A percentile compares a stretch with the other conserved stretches of the same genome.
Evolutionary conservation across 306 rosid genomes (phyloP).

Genomic region (Pterocarpus santalinus): DNA sequence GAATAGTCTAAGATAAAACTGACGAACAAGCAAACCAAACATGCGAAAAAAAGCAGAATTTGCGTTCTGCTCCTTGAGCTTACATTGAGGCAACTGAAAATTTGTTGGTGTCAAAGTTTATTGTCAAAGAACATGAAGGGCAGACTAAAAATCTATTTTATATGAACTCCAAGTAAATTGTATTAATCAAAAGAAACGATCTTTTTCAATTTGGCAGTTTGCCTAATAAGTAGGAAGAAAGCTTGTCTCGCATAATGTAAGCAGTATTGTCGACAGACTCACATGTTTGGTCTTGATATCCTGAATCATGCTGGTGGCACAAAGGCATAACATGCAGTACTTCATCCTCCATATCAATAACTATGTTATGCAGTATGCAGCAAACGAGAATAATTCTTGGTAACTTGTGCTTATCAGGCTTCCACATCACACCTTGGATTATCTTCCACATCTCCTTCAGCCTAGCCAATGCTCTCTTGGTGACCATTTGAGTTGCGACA

Average conservation of each 20-base stretch:
- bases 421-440: slow-evolving; percentile 90
- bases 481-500: slow-evolving; percentile 72
- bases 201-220: slow-evolving; percentile 43
- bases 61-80: slow-evolving; percentile 23
- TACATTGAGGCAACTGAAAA: slow-evolving; percentile 19
- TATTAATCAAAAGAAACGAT: slow-evolving; percentile 12
- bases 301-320: slow-evolving; percentile 69
- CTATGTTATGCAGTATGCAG: slow-evolving; percentile 86
- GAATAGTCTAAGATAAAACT: slow-evolving; percentile 4
- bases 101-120: slow-evolving; percentile 35
- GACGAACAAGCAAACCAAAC: slow-evolving; percentile 10
- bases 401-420: slow-evolving; percentile 78
- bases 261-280: slow-evolving; percentile 62
- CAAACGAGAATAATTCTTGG: slow-evolving; percentile 89
- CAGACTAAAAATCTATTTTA: slow-evolving; percentile 19
- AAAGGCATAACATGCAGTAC: slow-evolving; percentile 59
- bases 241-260: slow-evolving; percentile 64
- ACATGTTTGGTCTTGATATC: slow-evolving; percentile 71
- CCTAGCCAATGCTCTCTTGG: slow-evolving; percentile 76
- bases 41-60: background rate
- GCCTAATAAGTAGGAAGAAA: slow-evolving; percentile 64
- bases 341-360: slow-evolving; percentile 81
- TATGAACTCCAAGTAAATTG: slow-evolving; percentile 26
- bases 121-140: slow-evolving; percentile 31
- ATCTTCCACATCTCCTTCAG: slow-evolving; percentile 86